phyloP scores from a whole-genome alignment of 2,329 filamentous ascomycete species.

The Hymenoscyphus occultus region DNA sequence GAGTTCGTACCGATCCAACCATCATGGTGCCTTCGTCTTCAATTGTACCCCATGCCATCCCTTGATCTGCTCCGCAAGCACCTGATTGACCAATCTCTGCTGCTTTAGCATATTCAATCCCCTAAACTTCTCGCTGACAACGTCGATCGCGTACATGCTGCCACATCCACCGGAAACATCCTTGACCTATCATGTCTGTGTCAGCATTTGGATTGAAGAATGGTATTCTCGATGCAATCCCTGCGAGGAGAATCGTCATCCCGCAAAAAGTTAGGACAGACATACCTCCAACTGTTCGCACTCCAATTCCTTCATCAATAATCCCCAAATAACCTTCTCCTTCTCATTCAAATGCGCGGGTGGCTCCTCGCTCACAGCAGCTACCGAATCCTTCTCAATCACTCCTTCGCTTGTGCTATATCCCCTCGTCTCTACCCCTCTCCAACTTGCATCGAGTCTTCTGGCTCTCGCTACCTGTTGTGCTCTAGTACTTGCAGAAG shows the following conservation, averaged over 20 bases:
- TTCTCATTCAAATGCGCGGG: slow-evolving; percentile 52
- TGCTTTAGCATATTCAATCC: slow-evolving; percentile 74
- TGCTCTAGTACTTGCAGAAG: background rate
- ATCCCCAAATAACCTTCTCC: slow-evolving; percentile 57
- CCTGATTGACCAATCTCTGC: slow-evolving; percentile 75
- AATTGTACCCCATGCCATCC: slow-evolving; percentile 81
- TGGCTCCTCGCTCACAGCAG: slow-evolving; percentile 31
- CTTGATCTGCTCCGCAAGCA: slow-evolving; percentile 73
- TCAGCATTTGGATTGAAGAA: background rate
- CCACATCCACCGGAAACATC: slow-evolving; percentile 83
- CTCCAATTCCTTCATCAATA: slow-evolving; percentile 34
- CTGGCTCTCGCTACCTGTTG: background rate
- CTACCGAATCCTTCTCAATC: slow-evolving; percentile 16
- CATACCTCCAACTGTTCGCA: slow-evolving; percentile 35
- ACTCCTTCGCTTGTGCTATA: slow-evolving; percentile 21
- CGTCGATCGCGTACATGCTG: slow-evolving; percentile 82
- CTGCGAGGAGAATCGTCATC: background rate
- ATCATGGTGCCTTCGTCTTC: slow-evolving; percentile 55
- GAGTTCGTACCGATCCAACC: background rate
- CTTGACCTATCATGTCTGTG: slow-evolving; percentile 48
- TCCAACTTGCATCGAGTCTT: background rate
- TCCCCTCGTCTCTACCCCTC: slow-evolving; percentile 8
- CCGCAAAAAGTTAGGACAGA: slow-evolving; percentile 10
- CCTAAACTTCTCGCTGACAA: slow-evolving; percentile 67
- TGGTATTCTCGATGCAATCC: background rate